A percentile compares a stretch with the other conserved stretches of the same genome.
These are phyloP conservation scores for Geranium incanum DNA, from an alignment of 441 rosid genomes.

Conservation along the genomic window DNA sequence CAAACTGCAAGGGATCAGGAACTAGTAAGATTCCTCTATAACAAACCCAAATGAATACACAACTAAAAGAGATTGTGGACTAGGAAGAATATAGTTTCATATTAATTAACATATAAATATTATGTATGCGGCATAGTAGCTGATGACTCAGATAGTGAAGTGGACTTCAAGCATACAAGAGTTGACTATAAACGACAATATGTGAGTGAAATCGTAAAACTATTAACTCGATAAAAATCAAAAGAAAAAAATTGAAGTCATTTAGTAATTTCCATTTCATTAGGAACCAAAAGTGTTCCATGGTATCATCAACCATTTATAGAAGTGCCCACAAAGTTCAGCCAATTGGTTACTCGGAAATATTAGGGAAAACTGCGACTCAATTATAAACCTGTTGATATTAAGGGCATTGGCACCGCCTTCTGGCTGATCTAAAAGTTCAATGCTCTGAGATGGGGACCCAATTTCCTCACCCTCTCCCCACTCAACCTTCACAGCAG, in stretches of 20 bases:
- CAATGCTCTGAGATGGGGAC: conserved; percentile 40
- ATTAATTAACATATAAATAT: background rate
- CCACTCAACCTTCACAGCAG: conserved; percentile 48
- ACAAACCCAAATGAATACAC: background rate
- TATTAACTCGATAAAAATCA: background rate
- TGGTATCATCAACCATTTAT: background rate
- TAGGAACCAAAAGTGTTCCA: background rate
- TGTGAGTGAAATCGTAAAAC: background rate
- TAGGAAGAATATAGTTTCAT: background rate
- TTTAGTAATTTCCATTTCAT: background rate
- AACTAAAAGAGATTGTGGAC: conserved; percentile 7
- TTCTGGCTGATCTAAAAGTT: conserved; percentile 65
- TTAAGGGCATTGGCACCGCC: conserved; percentile 76
- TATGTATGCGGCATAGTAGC: background rate
- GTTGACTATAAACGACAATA: background rate
- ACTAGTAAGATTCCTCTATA: conserved; percentile 18
- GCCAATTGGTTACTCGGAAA: background rate
- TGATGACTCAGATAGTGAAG: background rate
- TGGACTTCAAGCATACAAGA: background rate
- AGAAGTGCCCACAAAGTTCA: background rate
- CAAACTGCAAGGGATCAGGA: conserved; percentile 42
- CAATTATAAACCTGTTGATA: conserved; percentile 49
- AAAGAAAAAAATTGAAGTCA: background rate
- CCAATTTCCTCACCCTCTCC: conserved; percentile 41
- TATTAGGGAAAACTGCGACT: background rate